Evolutionary conservation across 441 rosid species (phyloP).

Genomic region (Syzygium syzygioides): DNA sequence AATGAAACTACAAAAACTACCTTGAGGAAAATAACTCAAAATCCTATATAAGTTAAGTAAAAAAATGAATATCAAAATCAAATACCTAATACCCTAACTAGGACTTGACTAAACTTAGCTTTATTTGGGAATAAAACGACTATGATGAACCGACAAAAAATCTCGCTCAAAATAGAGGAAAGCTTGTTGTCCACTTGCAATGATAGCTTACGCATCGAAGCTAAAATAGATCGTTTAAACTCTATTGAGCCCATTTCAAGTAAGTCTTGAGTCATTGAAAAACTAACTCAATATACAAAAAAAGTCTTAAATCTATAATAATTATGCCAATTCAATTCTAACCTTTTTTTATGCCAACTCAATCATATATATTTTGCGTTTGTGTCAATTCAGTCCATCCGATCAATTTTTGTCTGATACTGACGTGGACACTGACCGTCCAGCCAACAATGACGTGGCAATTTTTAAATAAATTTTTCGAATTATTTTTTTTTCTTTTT

Average conservation of each 20-base stretch:
- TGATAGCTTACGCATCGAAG: neutral
- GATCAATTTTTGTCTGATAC: too few relatives aligned
- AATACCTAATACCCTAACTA: neutral
- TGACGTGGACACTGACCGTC: too few relatives aligned
- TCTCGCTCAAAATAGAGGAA: neutral
- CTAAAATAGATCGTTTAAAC: neutral
- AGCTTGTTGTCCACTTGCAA: neutral
- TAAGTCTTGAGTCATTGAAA: neutral
- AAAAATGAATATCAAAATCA: neutral
- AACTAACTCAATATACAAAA: neutral
- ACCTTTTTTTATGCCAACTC: too few relatives aligned
- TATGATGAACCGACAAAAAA: neutral
- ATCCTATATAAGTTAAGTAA: neutral
- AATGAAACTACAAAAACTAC: neutral
- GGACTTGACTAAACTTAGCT: neutral
- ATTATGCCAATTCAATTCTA: too few relatives aligned
- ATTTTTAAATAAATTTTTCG: too few relatives aligned
- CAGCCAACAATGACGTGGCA: fast-evolving
- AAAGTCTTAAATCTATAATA: too few relatives aligned
- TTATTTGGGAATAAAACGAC: fast-evolving
- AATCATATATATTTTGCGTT: too few relatives aligned
- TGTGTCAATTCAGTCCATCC: too few relatives aligned
- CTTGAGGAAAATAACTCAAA: neutral
- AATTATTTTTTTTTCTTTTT: too few relatives aligned
- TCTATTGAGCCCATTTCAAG: neutral